A percentile compares a stretch with the other conserved stretches of the same genome.
These are phyloP conservation scores for Amaranthus palmeri DNA, from an alignment of 148 eudicot species.

Conservation along the genomic window DNA sequence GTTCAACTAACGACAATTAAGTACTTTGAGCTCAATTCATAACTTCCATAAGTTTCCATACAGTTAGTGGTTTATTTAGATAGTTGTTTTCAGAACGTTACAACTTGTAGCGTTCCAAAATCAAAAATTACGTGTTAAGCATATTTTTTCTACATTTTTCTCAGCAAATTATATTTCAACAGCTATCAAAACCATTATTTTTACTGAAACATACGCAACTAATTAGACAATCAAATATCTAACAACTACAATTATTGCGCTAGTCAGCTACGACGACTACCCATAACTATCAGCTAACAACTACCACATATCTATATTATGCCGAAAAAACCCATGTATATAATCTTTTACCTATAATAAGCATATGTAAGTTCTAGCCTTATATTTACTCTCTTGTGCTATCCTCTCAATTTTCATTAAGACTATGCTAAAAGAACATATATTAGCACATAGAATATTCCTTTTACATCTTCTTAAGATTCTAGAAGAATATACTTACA, in stretches of 20 bases:
- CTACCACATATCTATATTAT: no score
- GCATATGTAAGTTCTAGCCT: neutral
- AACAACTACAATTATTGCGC: neutral
- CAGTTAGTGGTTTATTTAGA: no score
- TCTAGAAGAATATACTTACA: conserved; percentile 38
- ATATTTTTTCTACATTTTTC: no score
- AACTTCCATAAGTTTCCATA: no score
- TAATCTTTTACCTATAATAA: neutral
- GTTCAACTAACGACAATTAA: neutral
- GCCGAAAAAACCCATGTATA: neutral
- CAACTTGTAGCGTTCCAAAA: no score
- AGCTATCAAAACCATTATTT: no score
- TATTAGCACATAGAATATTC: neutral
- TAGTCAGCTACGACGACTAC: neutral
- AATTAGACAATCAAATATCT: no score
- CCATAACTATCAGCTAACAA: no score
- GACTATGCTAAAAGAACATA: neutral
- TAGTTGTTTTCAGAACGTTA: no score
- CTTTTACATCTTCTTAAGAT: neutral
- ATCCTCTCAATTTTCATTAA: neutral
- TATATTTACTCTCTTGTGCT: neutral
- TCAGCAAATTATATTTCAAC: no score
- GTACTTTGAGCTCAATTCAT: neutral
- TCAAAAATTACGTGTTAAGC: no score
- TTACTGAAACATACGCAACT: no score